These are phyloP conservation scores for Penicillium desertorum DNA, from an alignment of 495 filamentous ascomycete species.

Conservation along the genomic window DNA sequence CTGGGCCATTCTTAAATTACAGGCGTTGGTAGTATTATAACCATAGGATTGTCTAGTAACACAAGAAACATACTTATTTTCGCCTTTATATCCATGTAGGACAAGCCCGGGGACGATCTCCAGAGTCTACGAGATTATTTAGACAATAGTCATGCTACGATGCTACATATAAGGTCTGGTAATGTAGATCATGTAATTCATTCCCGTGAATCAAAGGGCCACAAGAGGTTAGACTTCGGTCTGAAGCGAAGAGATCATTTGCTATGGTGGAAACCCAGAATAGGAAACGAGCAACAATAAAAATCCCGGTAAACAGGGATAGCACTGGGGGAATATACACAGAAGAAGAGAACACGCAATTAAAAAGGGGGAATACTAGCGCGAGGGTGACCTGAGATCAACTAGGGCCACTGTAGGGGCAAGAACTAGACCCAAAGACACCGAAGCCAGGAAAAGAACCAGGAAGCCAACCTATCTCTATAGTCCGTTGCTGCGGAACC, in stretches of 20 bases:
- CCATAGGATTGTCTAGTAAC: neutral
- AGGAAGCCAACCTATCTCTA: slow-evolving; percentile 4
- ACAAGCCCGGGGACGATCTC: neutral
- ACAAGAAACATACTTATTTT: neutral
- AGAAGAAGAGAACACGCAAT: slow-evolving; percentile 1
- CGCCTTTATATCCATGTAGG: neutral
- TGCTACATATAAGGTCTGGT: neutral
- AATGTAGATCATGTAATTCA: neutral
- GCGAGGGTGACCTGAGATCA: slow-evolving; percentile 1
- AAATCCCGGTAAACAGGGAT: neutral
- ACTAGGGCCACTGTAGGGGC: neutral
- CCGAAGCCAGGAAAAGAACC: neutral
- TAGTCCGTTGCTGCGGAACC: slow-evolving; percentile 25
- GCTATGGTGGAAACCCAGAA: neutral
- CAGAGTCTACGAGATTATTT: neutral
- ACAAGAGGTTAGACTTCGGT: neutral
- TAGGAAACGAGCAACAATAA: neutral
- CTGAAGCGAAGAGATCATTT: neutral
- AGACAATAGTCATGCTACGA: neutral
- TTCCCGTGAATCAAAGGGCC: neutral
- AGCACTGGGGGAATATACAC: slow-evolving; percentile 31
- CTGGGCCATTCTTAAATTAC: neutral
- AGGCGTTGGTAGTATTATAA: neutral
- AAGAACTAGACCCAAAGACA: slow-evolving; percentile 6
- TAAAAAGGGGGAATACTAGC: neutral